Base-by-base conservation (phyloP, 73 alveolate genomes). In the Tetrahymena borealis region DNA sequence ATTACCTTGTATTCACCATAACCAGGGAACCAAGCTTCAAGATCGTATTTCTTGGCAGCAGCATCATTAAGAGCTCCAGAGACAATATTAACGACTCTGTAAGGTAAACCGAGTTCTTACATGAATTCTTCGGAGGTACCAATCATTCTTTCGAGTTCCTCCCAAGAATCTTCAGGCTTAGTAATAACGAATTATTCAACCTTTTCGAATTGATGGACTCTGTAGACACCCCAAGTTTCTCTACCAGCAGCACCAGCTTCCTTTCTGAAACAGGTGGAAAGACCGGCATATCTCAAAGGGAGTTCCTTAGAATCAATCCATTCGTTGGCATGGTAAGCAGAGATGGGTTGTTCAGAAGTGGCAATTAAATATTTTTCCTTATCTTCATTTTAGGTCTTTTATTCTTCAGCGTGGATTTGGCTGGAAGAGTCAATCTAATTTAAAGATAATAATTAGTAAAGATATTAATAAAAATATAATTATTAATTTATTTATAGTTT, bases 11-110 rank as follows among this genome's bases (percentile, higher is more conserved):
- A 90, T 40, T 90, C 94, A 36, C 97, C 98, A 94, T 99, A 99
- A 39, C 99, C 99, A 33, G 99, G 99, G 99, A 98, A 99, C 99
- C 99, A 99, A 33, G 99, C 99, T 95, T 99, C 99, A 40, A 99
- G 95, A 94, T 99, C 99, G 96, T 99, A 99, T 95, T 99, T 99
- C 97, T 98, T 98, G 90, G 99, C 99, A 32, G 99, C 99, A 39
- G 99, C 99, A 90, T 96, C 97, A 96, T 99, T 99, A 78, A 99
- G 97, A 33, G 99, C 99, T 0, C 99, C 99, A 40, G 99, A 97
- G 90, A 98, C 99, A 78, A 99, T 99, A 93, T 97, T 96, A 90
- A 99, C 98, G 37, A 99, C 99, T 94, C 99, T 95, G 96, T 99
- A 98, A 28, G 99, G 99, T 38, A 99, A 91, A 78, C 97, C 99